Conservation (phyloP, 1,284 basidiomycete species). For the Fomitopsis palustris region DNA sequence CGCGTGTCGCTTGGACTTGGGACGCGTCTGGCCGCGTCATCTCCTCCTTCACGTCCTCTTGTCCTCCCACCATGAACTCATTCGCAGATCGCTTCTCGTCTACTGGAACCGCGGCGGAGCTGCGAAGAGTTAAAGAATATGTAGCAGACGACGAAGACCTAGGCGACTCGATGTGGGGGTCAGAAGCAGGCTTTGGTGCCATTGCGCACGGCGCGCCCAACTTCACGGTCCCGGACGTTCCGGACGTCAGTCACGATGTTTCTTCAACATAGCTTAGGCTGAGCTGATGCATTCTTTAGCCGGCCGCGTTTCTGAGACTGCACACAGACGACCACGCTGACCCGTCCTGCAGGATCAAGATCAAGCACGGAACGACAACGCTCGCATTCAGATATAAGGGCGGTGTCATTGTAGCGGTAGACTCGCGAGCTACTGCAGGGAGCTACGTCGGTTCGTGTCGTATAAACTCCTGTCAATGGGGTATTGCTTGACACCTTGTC, state of each 20-base stretch:
- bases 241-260: conserved; percentile 54
- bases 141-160: conserved; percentile 60
- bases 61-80: conserved; percentile 62
- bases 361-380: conserved; percentile 98
- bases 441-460: conserved; percentile 83
- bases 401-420: conserved; percentile 97
- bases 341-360: conserved; percentile 94
- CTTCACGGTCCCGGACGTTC: conserved; percentile 67
- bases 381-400: conserved; percentile 96
- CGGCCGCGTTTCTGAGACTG: conserved; percentile 82
- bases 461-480: not conserved
- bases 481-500: conserved; percentile 2
- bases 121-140: conserved; percentile 47
- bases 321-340: conserved; percentile 94
- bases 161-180: conserved; percentile 74
- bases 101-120: conserved; percentile 44
- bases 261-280: conserved; percentile 4
- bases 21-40: conserved; percentile 50
- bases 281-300: conserved; percentile 44
- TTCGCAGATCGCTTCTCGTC: conserved; percentile 67
- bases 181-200: conserved; percentile 75
- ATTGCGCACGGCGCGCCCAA: conserved; percentile 64
- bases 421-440: conserved; percentile 96
- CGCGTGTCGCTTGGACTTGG: conserved; percentile 5
- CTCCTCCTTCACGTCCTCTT: conserved; percentile 16